Evolutionary conservation across 108 stramenopile genomes (phyloP).

Genomic region (Nannochloropsis salina): DNA sequence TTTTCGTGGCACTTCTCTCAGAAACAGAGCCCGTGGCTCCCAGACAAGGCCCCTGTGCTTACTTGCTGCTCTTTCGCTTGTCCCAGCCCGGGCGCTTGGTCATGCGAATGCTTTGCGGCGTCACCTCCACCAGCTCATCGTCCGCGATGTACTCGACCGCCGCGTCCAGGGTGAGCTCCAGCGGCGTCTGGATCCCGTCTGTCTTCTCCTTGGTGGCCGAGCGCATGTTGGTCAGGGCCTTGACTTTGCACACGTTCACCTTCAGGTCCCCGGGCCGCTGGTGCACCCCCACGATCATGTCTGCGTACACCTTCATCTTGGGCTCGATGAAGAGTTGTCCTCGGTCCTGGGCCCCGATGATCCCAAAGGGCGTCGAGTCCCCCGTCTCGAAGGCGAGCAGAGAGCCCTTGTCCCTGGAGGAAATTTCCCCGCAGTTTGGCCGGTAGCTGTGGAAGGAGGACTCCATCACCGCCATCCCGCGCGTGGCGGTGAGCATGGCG

Average conservation of each 20-base stretch:
- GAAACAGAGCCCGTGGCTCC: too few relatives aligned
- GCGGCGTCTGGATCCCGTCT: constrained; percentile 74
- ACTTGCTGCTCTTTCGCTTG: constrained; percentile 22
- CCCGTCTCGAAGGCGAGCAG: constrained; percentile 90
- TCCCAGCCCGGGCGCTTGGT: constrained; percentile 75
- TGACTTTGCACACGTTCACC: constrained; percentile 94
- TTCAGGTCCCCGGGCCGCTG: constrained; percentile 92
- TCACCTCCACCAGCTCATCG: constrained; percentile 90
- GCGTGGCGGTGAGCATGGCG: constrained; percentile 75
- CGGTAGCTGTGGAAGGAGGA: constrained; percentile 87
- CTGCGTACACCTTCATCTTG: constrained; percentile 38
- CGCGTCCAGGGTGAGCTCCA: constrained; percentile 89
- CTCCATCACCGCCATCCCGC: constrained; percentile 93
- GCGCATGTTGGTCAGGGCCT: constrained; percentile 94
- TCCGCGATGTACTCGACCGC: constrained; percentile 83
- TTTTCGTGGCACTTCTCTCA: too few relatives aligned
- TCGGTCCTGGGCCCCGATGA: constrained; percentile 85
- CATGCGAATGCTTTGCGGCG: constrained; percentile 75
- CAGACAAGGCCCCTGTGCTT: constrained; percentile 48
- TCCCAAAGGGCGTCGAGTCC: constrained; percentile 74
- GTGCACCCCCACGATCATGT: constrained; percentile 81
- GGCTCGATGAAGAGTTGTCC: constrained; percentile 82
- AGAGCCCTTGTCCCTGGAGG: constrained; percentile 84
- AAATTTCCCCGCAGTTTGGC: constrained; percentile 74
- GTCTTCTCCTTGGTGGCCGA: constrained; percentile 88